These are phyloP conservation scores for Actinidia arguta DNA, from an alignment of 179 eudicot genomes.

Conservation along the genomic window DNA sequence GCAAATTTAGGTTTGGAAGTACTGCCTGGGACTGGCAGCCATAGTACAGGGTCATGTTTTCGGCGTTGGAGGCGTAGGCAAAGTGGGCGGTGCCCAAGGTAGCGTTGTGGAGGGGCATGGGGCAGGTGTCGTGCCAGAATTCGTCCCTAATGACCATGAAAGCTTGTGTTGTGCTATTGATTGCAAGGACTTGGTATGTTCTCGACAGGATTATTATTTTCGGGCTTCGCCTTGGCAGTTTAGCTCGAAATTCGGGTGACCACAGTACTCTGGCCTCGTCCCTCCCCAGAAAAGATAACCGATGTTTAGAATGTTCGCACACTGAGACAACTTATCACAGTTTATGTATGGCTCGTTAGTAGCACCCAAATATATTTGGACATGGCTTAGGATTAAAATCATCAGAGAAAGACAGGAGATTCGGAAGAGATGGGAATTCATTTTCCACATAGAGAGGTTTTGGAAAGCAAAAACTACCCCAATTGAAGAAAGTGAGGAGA, in stretches of 20 bases:
- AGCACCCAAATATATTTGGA: slow-evolving; percentile 21
- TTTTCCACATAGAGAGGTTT: neutral
- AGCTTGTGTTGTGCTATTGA: neutral
- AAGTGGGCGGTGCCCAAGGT: slow-evolving; percentile 1
- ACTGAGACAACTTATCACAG: slow-evolving; percentile 30
- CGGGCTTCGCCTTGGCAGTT: slow-evolving; percentile 6
- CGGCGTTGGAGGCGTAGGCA: neutral
- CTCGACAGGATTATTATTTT: neutral
- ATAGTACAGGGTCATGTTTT: neutral
- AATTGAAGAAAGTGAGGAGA: neutral
- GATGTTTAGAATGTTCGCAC: slow-evolving; percentile 27
- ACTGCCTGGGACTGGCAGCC: neutral
- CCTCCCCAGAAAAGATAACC: slow-evolving; percentile 57
- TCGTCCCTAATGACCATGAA: slow-evolving; percentile 7
- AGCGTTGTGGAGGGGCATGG: neutral
- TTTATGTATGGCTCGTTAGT: slow-evolving; percentile 16
- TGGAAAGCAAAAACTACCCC: neutral
- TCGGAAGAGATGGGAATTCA: slow-evolving; percentile 22
- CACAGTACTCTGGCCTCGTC: slow-evolving; percentile 40
- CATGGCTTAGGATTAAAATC: neutral
- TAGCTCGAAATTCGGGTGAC: slow-evolving; percentile 49
- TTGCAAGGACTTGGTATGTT: slow-evolving; percentile 14
- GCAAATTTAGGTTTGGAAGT: neutral
- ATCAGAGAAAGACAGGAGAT: slow-evolving; percentile 13
- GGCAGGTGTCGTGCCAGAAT: neutral